Evolutionary conservation across 148 eudicot species (phyloP).

Genomic region (Vaccinium darrowii): DNA sequence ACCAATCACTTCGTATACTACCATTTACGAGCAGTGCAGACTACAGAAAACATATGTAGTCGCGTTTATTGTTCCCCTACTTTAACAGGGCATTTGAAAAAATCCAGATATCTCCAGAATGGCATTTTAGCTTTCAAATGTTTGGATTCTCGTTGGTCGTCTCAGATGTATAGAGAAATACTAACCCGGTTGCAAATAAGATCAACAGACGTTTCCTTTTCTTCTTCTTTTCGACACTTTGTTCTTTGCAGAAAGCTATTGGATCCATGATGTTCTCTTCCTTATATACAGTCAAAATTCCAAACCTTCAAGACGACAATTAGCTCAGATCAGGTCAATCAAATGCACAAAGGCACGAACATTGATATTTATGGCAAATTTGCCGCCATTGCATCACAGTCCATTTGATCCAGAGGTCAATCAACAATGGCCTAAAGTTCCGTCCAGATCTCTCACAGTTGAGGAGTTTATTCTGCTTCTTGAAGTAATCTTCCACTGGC

Average conservation of each 20-base stretch:
- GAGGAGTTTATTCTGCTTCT: conserved; percentile 57
- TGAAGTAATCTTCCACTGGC: too few relatives aligned
- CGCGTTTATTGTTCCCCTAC: too few relatives aligned
- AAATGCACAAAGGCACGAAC: background rate
- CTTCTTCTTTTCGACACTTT: too few relatives aligned
- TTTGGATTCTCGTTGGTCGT: too few relatives aligned
- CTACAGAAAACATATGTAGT: too few relatives aligned
- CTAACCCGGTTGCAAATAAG: background rate
- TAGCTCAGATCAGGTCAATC: background rate
- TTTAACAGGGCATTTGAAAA: too few relatives aligned
- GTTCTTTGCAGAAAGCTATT: background rate
- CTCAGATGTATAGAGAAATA: too few relatives aligned
- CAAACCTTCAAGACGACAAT: background rate
- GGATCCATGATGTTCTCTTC: background rate
- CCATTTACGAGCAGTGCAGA: too few relatives aligned
- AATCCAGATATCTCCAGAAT: too few relatives aligned
- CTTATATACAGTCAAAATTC: background rate
- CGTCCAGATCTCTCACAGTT: conserved; percentile 59
- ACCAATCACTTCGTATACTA: too few relatives aligned
- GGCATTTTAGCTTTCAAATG: too few relatives aligned
- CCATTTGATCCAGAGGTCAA: conserved; percentile 2
- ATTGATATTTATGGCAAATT: background rate
- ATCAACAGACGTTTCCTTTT: background rate
- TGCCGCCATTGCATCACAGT: background rate
- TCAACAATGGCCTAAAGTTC: conserved; percentile 54